A percentile compares a stretch with the other conserved stretches of the same genome.
Evolutionary conservation across 1,284 basidiomycete species (phyloP).

Genomic region (Cutaneotrichosporon sp.): DNA sequence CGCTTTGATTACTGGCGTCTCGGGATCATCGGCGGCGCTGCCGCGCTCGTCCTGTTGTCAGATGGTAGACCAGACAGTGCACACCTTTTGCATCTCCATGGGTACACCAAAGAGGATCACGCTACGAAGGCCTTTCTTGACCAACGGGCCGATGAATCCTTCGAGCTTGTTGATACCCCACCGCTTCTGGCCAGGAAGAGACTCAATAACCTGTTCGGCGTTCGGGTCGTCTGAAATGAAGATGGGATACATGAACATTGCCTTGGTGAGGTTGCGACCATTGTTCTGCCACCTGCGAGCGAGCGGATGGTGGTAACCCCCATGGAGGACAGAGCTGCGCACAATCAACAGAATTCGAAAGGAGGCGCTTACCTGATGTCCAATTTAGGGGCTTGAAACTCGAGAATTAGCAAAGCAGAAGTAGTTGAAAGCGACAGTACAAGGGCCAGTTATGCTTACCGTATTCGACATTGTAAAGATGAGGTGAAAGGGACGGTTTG

Average conservation of each 20-base stretch:
- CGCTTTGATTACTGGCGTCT: conserved; percentile 88
- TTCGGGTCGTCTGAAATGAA: conserved; percentile 91
- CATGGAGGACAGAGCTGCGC: conserved; percentile 76
- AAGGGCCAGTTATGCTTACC: background rate
- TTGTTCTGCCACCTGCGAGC: conserved; percentile 77
- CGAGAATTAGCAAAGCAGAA: background rate
- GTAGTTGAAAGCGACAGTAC: too few relatives aligned
- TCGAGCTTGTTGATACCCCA: conserved; percentile 95
- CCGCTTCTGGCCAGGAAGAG: conserved; percentile 77
- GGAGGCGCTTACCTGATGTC: conserved; percentile 30
- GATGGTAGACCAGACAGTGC: conserved; percentile 20
- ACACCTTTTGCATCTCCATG: conserved; percentile 73
- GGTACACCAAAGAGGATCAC: conserved; percentile 98
- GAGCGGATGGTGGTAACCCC: conserved; percentile 85
- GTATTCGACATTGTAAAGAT: background rate
- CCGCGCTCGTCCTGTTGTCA: conserved; percentile 67
- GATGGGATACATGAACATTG: conserved; percentile 96
- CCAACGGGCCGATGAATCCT: conserved; percentile 78
- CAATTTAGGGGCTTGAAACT: conserved; percentile 29
- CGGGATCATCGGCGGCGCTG: conserved; percentile 79
- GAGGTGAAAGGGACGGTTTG: too few relatives aligned
- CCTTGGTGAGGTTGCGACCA: conserved; percentile 66
- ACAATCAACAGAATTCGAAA: background rate
- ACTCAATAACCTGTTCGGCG: conserved; percentile 67
- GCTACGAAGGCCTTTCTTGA: conserved; percentile 81